Evolutionary conservation across 371 early-diverging fungal genomes (phyloP).

Genomic region (Mucor saturninus): DNA sequence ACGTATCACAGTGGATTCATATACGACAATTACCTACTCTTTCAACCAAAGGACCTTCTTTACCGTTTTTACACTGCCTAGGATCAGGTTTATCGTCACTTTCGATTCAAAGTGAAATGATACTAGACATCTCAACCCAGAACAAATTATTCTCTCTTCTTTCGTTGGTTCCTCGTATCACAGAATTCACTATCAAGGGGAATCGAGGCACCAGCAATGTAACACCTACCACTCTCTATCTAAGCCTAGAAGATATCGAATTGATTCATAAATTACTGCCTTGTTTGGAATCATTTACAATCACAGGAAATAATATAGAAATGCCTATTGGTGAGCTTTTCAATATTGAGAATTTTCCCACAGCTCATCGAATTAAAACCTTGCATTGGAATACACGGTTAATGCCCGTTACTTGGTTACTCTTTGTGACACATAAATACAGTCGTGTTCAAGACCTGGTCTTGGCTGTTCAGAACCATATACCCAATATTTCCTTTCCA

Average conservation of each 20-base stretch:
- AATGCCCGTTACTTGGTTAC: slow-evolving; percentile 13
- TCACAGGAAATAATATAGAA: slow-evolving; percentile 17
- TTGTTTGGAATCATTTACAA: not conserved
- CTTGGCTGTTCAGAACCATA: slow-evolving; percentile 8
- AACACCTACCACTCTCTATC: not conserved
- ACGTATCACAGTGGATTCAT: slow-evolving; percentile 3
- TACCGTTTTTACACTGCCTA: slow-evolving; percentile 12
- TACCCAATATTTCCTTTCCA: not conserved
- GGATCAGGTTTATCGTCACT: slow-evolving; percentile 5
- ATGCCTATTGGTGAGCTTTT: slow-evolving; percentile 1
- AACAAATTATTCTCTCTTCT: slow-evolving; percentile 5
- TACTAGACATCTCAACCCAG: slow-evolving; percentile 13
- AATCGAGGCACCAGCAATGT: not conserved
- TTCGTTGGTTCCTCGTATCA: slow-evolving; percentile 7
- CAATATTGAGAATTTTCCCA: not conserved
- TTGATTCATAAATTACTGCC: slow-evolving; percentile 11
- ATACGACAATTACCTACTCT: slow-evolving; percentile 19
- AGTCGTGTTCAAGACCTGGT: slow-evolving; percentile 1
- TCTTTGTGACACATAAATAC: slow-evolving; percentile 26
- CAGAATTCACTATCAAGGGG: slow-evolving; percentile 1
- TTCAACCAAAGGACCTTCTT: slow-evolving; percentile 1
- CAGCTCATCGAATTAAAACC: not conserved
- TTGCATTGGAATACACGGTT: slow-evolving; percentile 11
- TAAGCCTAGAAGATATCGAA: slow-evolving; percentile 21
- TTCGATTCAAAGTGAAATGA: slow-evolving; percentile 16